A percentile compares a stretch with the other conserved stretches of the same genome.
Conservation (phyloP, 2,329 filamentous ascomycete species). For the Paecilomyces niveus region DNA sequence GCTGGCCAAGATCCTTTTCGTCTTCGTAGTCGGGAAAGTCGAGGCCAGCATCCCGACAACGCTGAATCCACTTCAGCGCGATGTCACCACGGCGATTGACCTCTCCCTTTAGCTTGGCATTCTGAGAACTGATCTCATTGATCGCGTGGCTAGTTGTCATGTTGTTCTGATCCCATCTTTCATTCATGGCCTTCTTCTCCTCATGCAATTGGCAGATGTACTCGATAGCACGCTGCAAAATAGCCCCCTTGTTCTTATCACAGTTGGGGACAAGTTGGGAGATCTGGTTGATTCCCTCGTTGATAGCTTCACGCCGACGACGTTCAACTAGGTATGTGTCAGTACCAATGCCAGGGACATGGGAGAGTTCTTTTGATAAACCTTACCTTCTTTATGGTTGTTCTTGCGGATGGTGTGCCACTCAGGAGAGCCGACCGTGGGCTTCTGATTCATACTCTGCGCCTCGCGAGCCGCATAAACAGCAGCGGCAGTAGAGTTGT, state of each 20-base stretch:
- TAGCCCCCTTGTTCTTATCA: slow-evolving; percentile 98
- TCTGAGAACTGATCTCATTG: slow-evolving; percentile 87
- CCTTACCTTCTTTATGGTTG: slow-evolving; percentile 94
- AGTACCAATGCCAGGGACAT: background rate
- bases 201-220: slow-evolving; percentile 78
- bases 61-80: slow-evolving; percentile 39
- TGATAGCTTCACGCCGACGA: slow-evolving; percentile 93
- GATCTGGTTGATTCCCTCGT: slow-evolving; percentile 96
- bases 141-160: slow-evolving; percentile 40
- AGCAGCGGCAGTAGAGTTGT: slow-evolving; percentile 54
- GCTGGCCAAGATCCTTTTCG: slow-evolving; percentile 31
- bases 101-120: slow-evolving; percentile 91
- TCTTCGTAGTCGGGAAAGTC: slow-evolving; percentile 43
- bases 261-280: slow-evolving; percentile 96
- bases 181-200: slow-evolving; percentile 36
- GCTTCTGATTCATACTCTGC: slow-evolving; percentile 57
- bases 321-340: slow-evolving; percentile 70
- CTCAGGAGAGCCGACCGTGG: slow-evolving; percentile 88
- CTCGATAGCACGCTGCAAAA: slow-evolving; percentile 83
- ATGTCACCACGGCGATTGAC: slow-evolving; percentile 78
- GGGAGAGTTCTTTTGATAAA: background rate
- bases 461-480: slow-evolving; percentile 46
- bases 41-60: slow-evolving; percentile 40
- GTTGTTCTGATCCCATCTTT: slow-evolving; percentile 36
- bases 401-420: slow-evolving; percentile 98